Base-by-base conservation (phyloP, 495 filamentous ascomycete genomes). In the Penicillium canescens region DNA sequence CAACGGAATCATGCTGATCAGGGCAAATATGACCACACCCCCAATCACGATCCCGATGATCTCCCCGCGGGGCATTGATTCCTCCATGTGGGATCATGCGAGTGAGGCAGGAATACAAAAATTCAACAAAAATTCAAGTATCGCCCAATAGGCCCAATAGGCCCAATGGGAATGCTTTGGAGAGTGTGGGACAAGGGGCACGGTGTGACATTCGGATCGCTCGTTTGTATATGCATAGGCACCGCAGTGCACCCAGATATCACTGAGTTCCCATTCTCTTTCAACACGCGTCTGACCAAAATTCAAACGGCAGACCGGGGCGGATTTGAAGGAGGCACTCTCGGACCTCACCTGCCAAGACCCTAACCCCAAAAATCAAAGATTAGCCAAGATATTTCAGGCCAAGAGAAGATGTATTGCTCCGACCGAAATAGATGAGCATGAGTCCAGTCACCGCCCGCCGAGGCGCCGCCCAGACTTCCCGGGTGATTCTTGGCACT, bases 31-130 rank as follows among this genome's bases (percentile, higher is more conserved):
- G 13, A 59, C 51, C 4, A 72, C 55, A 6, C 67, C 69, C 24
- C 71, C 71, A 59, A 72, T 61, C 45, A 71, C 60, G 50, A 74
- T 62, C 37, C 69, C 67, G 43, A 74, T 56, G 14, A 74, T 46
- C 52, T 69, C 63, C 24, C 53, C 61, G 36, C 53, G 52, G 9
- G 67, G 61, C 28, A 67, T 38, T 24, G 50, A 39, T 42, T 66
- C 50, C 34, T 55, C 61, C 18, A 52, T 38, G 26, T 39, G 23
- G 46, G 33, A 54, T 46, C 52, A 54, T 50, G 52, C 48, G 26
- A 42, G 26, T 36, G 55, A 23, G 13, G 20, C 45, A 24, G 34
- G 42, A 52, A 61, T 63, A 56, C 54, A 49, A 66, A 49, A 50
- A 42, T 39, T 7, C 20, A 42, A 26, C 23, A 23, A 36, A 34